Base-by-base conservation (phyloP, 1,284 basidiomycete genomes). In the Ustilago vetiveriae region DNA sequence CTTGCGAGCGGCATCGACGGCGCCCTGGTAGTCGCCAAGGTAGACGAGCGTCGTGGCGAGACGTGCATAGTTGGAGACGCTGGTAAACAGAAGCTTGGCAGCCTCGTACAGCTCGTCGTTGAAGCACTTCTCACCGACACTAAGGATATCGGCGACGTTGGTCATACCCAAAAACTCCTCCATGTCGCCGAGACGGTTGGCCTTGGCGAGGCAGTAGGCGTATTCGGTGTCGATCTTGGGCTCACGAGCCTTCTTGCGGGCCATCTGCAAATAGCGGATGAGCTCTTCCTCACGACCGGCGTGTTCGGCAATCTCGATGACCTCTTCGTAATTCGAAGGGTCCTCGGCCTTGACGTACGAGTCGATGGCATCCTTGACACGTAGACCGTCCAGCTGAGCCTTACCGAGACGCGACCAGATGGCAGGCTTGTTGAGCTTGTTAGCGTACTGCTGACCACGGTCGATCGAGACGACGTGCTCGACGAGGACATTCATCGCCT, bases 301-400 rank as follows among this genome's bases (percentile, higher is more conserved):
- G 69, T 90, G 92, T 82, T 90, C 91, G 49, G 94, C 89, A 68
- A 98, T 97, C 84, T 99, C 96, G 76, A 96, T 95, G 76, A 98
- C 93, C 83, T 99, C 96, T 23, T 87, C 86, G 78, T 92, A 98
- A 86, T 99, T 98, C 44, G 89, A 88, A 6, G 96, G 91, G 82
- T 99, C 96, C 78, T 93, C 91, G 16, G 96, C 94, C 86, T 96
- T 97, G 88, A 98, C 94, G 84, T 99, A 99, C 21, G 95, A 98
- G 82, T 98, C 92, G 78, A 98, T 98, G 35, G 96, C 89, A 80
- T 99, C 96, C 84, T 98, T 98, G 85, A 99, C 91, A 44, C 96
- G 91, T 60, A 98, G 87, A 75, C 96, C 96, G 83, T 99, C 96
- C 54, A 99, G 88, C 84, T 99, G 96, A n/a, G 96, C 96, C 84